Evolutionary conservation across 2,329 filamentous ascomycete genomes (phyloP), one percentile per base, ranked within the genome.

Genomic region (Cytospora leucostoma): DNA sequence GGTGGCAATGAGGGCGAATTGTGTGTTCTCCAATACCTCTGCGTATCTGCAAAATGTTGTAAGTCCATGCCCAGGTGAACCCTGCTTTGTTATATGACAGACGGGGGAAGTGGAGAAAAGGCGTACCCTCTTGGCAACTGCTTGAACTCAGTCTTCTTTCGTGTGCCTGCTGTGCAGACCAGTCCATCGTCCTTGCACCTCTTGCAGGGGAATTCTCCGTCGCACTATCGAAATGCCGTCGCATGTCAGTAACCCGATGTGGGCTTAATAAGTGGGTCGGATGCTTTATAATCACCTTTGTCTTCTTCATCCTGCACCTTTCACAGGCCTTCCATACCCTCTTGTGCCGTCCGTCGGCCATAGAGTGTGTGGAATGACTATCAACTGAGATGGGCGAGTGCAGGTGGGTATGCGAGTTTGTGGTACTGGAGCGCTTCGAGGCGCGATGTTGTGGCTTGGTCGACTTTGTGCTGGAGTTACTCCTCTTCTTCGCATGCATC

Each of bases 111-210:
- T 8, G 27, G 71, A 12, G 19, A 51, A 27, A 27, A 17, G 17
- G 72, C 81, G 64, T 79, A 87, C 80, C 85, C 85, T 77, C 82
- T 76, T 12, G 86, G 85, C 54, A 88, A 73, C 74, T 88, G 85
- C 77, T 88, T 88, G 73, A 86, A 88, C 70, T 88, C 85, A n/a
- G 84, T 85, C 82, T 88, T 88, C 71, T 88, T 88, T 66, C 86
- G 78, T 15, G 84, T 82, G 8, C 85, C 85, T 17, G 85, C 84
- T 8, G 84, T 87, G 74, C 86, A 88, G 21, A 88, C 83, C 8
- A 87, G 77, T 17, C 84, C 84, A 66, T 88, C 86, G 68, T 88
- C 85, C 74, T 86, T 88, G 73, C 86, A 88, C 69, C 86, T 78
- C 75, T 88, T 88, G 73, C 86, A 88, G 11, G 85, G 85, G 62